A percentile compares a stretch with the other conserved stretches of the same genome.
Evolutionary conservation across 768 basidiomycete species (phyloP).

Genomic region (Lentinula edodes): DNA sequence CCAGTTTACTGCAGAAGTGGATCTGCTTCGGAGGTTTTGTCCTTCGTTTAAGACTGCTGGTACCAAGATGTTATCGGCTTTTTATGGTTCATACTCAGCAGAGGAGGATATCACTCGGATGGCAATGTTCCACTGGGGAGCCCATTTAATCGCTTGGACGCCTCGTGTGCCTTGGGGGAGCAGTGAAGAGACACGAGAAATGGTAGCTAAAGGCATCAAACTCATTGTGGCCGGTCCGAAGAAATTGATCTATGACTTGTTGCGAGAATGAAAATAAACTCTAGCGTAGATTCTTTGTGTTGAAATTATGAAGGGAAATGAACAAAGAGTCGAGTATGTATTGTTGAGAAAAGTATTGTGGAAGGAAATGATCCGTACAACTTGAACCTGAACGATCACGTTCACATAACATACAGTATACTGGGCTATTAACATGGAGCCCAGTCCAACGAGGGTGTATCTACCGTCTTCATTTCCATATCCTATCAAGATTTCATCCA

Average conservation of each 20-base stretch:
- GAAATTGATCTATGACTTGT: slow-evolving; percentile 22
- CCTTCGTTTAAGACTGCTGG: background rate
- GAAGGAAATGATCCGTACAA: background rate
- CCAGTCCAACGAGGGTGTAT: slow-evolving; percentile 67
- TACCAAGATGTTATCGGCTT: background rate
- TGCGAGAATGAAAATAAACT: slow-evolving; percentile 15
- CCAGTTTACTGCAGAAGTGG: slow-evolving; percentile 38
- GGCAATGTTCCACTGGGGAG: slow-evolving; percentile 45
- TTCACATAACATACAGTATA: background rate
- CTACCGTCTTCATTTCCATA: slow-evolving; percentile 78
- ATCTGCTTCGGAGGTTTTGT: slow-evolving; percentile 29
- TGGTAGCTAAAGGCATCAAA: slow-evolving; percentile 45
- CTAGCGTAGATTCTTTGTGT: background rate
- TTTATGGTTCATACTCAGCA: background rate
- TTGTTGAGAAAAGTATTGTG: background rate
- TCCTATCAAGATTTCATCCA: slow-evolving; percentile 75
- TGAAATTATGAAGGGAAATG: background rate
- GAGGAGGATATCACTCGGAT: slow-evolving; percentile 6
- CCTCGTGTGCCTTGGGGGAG: slow-evolving; percentile 46
- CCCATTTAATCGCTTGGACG: slow-evolving; percentile 48
- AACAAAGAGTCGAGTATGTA: background rate
- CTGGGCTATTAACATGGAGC: slow-evolving; percentile 1
- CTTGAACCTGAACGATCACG: slow-evolving; percentile 6
- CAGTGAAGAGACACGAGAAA: slow-evolving; percentile 38
- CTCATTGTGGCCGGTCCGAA: slow-evolving; percentile 25